phyloP scores from a whole-genome alignment of 192 early-diverging fungal genomes.

The Backusella luteola region DNA sequence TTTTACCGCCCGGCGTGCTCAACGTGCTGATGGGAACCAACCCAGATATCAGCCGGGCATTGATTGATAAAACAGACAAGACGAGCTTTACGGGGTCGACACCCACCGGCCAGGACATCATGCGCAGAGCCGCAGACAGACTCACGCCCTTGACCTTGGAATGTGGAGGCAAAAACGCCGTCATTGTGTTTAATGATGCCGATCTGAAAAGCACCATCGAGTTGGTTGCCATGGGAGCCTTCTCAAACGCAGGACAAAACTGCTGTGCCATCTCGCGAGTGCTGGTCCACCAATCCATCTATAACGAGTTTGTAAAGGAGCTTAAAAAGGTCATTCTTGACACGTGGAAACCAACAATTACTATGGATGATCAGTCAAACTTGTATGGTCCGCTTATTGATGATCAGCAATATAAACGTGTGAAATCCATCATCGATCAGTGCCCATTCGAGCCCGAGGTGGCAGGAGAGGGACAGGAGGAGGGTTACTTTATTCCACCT shows the following conservation, averaged over 20 bases:
- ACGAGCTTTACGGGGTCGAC: constrained; percentile 57
- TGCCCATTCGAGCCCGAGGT: constrained; percentile 28
- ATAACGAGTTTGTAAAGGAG: constrained; percentile 59
- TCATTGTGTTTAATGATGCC: constrained; percentile 50
- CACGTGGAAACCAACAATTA: constrained; percentile 35
- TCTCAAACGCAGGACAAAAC: constrained; percentile 70
- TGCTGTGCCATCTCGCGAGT: constrained; percentile 75
- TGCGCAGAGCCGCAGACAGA: constrained; percentile 43
- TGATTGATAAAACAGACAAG: constrained; percentile 48
- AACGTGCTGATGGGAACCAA: constrained; percentile 53
- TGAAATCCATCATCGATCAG: constrained; percentile 46
- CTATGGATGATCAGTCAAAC: constrained; percentile 10
- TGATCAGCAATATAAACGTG: constrained; percentile 53
- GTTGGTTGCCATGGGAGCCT: constrained; percentile 44
- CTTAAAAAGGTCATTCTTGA: constrained; percentile 37
- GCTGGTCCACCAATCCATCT: constrained; percentile 64
- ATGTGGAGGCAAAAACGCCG: constrained; percentile 60
- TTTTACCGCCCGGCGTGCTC: constrained; percentile 50
- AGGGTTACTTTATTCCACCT: constrained; percentile 57
- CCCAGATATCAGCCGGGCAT: constrained; percentile 41
- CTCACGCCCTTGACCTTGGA: constrained; percentile 50
- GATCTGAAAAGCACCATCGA: constrained; percentile 46
- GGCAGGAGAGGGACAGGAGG: constrained; percentile 23
- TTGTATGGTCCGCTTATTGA: constrained; percentile 53
- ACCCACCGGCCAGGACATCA: constrained; percentile 49